Conservation (phyloP, 116 monocot species). For the Thalassia testudinum region DNA sequence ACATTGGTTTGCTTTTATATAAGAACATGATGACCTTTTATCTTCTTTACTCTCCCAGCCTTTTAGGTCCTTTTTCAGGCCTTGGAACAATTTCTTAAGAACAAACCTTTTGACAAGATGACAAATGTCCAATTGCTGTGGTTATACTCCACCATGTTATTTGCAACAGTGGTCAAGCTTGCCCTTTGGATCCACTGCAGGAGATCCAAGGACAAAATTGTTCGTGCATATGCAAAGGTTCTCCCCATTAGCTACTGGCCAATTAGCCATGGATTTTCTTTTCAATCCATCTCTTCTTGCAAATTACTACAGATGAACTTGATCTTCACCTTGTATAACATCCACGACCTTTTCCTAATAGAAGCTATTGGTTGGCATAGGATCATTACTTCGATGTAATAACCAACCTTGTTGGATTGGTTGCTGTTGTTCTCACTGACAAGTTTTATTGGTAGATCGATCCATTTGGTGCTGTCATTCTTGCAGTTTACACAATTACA, state of each 20-base stretch:
- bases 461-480: conserved; percentile 67
- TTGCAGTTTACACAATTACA: conserved; percentile 77
- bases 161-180: conserved; percentile 67
- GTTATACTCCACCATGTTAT: conserved; percentile 76
- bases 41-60: conserved; percentile 32
- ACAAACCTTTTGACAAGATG: conserved; percentile 36
- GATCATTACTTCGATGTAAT: conserved; percentile 98
- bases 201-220: conserved; percentile 62
- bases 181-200: conserved; percentile 76
- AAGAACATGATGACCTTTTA: no score
- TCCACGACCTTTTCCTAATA: no score
- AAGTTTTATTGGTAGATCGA: conserved; percentile 92
- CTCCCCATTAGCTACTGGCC: no score
- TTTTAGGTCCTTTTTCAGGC: conserved; percentile 76
- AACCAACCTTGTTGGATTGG: conserved; percentile 77
- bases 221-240: conserved; percentile 89
- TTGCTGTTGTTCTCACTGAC: conserved; percentile 77
- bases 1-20: no score
- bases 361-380: conserved; percentile 20
- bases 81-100: conserved; percentile 43
- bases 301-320: no score
- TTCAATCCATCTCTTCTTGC: no score
- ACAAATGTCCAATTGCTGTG: conserved; percentile 30
- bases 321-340: no score
- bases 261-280: no score